phyloP scores from a whole-genome alignment of 1,284 basidiomycete species.

The Ustilago esculenta region DNA sequence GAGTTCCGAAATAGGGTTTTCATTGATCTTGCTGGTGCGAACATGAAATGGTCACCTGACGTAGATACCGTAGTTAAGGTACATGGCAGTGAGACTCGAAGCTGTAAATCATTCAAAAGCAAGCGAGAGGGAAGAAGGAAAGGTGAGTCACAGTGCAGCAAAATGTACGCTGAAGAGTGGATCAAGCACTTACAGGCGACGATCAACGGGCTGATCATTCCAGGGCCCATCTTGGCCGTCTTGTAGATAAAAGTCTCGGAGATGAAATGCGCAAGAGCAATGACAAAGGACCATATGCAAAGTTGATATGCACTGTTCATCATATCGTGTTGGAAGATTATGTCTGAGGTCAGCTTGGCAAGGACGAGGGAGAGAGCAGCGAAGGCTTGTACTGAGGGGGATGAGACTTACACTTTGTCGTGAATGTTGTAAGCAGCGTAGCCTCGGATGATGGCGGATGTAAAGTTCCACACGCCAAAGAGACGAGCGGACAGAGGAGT shows the following conservation, averaged over 20 bases:
- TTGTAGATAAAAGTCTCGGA: conserved; percentile 86
- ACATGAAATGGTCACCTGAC: conserved; percentile 16
- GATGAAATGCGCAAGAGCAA: conserved; percentile 88
- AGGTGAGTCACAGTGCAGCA: not conserved
- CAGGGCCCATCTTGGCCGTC: conserved; percentile 75
- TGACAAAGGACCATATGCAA: conserved; percentile 83
- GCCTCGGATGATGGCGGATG: conserved; percentile 60
- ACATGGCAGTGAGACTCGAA: conserved; percentile 40
- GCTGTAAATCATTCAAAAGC: conserved; percentile 3
- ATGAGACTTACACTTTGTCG: conserved; percentile 45
- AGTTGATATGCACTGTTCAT: conserved; percentile 76
- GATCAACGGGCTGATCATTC: conserved; percentile 80
- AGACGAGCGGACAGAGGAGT: conserved; percentile 61
- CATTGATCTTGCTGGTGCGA: too few relatives aligned
- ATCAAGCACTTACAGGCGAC: conserved; percentile 82
- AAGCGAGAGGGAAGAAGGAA: not conserved
- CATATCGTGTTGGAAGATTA: not conserved
- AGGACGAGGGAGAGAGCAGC: not conserved
- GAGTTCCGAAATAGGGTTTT: too few relatives aligned
- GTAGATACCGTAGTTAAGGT: conserved; percentile 18
- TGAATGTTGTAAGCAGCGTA: conserved; percentile 63
- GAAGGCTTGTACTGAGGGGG: not conserved
- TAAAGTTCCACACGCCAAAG: conserved; percentile 64
- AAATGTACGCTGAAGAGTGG: too few relatives aligned
- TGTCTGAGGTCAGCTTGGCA: not conserved